Evolutionary conservation across 768 basidiomycete species (phyloP).

Genomic region (Podaxis rugospora): DNA sequence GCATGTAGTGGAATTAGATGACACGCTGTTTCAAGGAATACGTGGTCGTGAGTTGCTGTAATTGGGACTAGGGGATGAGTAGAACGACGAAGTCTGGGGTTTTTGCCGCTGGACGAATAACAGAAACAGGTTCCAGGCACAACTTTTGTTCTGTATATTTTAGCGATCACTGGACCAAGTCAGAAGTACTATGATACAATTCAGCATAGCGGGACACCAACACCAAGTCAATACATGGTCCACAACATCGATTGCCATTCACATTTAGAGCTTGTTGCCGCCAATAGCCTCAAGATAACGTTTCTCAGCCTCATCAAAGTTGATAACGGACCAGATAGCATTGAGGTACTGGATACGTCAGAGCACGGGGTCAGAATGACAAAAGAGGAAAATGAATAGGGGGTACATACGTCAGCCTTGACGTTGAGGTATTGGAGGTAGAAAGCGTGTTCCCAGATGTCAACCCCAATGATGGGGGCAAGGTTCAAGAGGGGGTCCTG

Average conservation of each 20-base stretch:
- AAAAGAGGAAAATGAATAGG: conserved; percentile 24
- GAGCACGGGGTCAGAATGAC: conserved; percentile 33
- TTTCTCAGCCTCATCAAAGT: conserved; percentile 89
- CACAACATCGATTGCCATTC: not conserved
- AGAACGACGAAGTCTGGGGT: not conserved
- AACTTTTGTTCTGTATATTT: too few relatives aligned
- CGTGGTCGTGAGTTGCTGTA: not conserved
- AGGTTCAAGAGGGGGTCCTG: conserved; percentile 86
- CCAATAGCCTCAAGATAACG: conserved; percentile 35
- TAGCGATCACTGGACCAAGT: too few relatives aligned
- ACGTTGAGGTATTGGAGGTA: conserved; percentile 86
- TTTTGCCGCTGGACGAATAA: not conserved
- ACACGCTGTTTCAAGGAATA: too few relatives aligned
- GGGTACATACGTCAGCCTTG: conserved; percentile 78
- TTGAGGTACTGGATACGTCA: conserved; percentile 70
- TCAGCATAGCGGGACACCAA: not conserved
- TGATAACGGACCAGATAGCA: conserved; percentile 95
- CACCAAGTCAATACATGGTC: not conserved
- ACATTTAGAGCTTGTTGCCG: conserved; percentile 15
- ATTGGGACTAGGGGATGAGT: not conserved
- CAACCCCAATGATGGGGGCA: conserved; percentile 89
- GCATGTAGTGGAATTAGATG: too few relatives aligned
- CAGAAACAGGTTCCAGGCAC: not conserved
- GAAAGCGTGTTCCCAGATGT: conserved; percentile 97
- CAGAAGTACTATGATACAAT: not conserved